phyloP scores from a whole-genome alignment of 2,329 filamentous ascomycete species.

The Apiospora hydei region DNA sequence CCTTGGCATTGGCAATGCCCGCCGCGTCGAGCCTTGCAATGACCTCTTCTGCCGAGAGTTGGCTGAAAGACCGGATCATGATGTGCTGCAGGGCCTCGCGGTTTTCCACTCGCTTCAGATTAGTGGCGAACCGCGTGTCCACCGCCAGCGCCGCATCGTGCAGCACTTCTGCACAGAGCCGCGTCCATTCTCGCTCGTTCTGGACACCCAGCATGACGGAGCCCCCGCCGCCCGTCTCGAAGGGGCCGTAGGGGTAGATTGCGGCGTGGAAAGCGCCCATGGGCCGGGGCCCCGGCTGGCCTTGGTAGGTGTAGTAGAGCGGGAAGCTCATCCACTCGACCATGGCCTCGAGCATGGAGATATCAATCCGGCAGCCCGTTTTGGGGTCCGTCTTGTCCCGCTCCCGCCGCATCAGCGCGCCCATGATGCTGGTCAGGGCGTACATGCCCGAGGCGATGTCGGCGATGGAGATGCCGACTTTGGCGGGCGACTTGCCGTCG shows the following conservation, averaged over 20 bases:
- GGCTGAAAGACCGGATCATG: slow-evolving; percentile 52
- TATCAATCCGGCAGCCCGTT: slow-evolving; percentile 56
- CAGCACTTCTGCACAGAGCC: slow-evolving; percentile 56
- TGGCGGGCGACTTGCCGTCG: slow-evolving; percentile 48
- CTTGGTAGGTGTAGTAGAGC: slow-evolving; percentile 59
- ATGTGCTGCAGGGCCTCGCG: slow-evolving; percentile 53
- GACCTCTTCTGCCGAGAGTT: slow-evolving; percentile 48
- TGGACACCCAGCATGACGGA: slow-evolving; percentile 65
- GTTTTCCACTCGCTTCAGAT: slow-evolving; percentile 54
- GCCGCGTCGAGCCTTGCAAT: slow-evolving; percentile 53
- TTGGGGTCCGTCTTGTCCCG: slow-evolving; percentile 48
- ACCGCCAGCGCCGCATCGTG: slow-evolving; percentile 48
- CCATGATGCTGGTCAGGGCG: slow-evolving; percentile 59
- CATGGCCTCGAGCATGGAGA: slow-evolving; percentile 66
- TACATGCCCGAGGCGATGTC: slow-evolving; percentile 62
- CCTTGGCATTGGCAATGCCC: slow-evolving; percentile 61
- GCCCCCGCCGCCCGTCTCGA: slow-evolving; percentile 50
- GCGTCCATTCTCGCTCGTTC: slow-evolving; percentile 63
- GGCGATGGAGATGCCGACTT: slow-evolving; percentile 62
- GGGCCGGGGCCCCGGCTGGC: slow-evolving; percentile 49
- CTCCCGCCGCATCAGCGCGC: slow-evolving; percentile 55
- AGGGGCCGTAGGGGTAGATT: slow-evolving; percentile 65
- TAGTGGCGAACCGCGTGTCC: slow-evolving; percentile 56
- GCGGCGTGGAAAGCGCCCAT: slow-evolving; percentile 60
- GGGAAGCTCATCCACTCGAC: slow-evolving; percentile 67